These are phyloP conservation scores for Strobilomyces confusus DNA, from an alignment of 768 basidiomycete species.

Conservation along the genomic window DNA sequence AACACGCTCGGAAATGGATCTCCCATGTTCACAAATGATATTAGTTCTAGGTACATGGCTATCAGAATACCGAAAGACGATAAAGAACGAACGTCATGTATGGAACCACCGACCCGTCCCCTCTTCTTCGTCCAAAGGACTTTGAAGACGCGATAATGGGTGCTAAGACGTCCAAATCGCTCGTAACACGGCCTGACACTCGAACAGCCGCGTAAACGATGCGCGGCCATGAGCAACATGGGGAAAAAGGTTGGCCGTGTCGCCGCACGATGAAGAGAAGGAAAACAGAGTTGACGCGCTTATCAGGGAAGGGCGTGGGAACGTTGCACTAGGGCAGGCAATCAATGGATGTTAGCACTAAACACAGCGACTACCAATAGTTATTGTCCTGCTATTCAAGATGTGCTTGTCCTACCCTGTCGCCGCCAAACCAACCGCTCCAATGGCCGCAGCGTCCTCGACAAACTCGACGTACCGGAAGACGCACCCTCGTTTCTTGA, in stretches of 20 bases:
- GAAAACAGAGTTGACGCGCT: background rate
- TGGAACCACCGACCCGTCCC: slow-evolving; percentile 77
- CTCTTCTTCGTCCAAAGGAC: slow-evolving; percentile 36
- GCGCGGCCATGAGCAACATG: slow-evolving; percentile 85
- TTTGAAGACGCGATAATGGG: slow-evolving; percentile 56
- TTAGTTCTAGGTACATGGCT: background rate
- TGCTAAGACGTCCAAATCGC: slow-evolving; percentile 74
- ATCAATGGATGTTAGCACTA: background rate
- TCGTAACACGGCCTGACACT: slow-evolving; percentile 88
- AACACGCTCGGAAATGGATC: no score
- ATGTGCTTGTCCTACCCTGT: background rate
- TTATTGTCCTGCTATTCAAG: background rate
- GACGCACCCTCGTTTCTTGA: slow-evolving; percentile 53
- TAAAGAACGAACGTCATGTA: slow-evolving; percentile 26
- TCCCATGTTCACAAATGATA: no score
- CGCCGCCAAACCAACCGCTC: slow-evolving; percentile 54
- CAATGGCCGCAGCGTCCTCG: slow-evolving; percentile 62
- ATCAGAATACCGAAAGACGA: background rate
- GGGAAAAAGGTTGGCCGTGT: slow-evolving; percentile 77
- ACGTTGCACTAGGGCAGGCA: slow-evolving; percentile 21
- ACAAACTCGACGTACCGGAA: slow-evolving; percentile 67
- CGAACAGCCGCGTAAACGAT: slow-evolving; percentile 66
- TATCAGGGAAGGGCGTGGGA: slow-evolving; percentile 12
- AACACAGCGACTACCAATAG: no score
- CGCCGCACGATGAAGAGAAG: slow-evolving; percentile 63